Evolutionary conservation across 257 asterid species (phyloP), one percentile per base, ranked within the genome.

Genomic region (Haberlea rhodopensis): DNA sequence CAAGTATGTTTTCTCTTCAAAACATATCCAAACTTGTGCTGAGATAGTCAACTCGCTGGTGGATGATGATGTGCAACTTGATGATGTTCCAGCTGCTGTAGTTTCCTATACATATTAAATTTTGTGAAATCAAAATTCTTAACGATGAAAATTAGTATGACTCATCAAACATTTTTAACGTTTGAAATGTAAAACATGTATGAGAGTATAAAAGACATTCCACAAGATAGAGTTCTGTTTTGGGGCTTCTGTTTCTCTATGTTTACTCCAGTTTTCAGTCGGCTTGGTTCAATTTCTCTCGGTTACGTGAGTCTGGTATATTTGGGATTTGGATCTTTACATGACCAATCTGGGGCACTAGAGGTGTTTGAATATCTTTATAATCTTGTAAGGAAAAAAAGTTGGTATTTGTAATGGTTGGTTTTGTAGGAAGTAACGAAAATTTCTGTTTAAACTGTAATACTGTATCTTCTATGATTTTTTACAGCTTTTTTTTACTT

Each of bases 321-420:
- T 31, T 16, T 3, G 49, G 37, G 62, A 57, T 48, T 57, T 40
- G 53, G 63, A 73, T 62, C 37, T 18, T 68, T 63, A 11, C 18
- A 22, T 13, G 15, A 40, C 37, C n/a, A 8, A 18, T 20, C 53
- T 7, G 19, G 49, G 7, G 49, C 19, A 37, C 7, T 43, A 43
- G 19, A 43, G 49, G 19, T 43, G 13, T 43, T 43, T 43, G 18
- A 43, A 43, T 43, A 40, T 43, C 4, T 32, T 1, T 18, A 19
- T 40, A 37, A 60, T 13, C 21, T 46, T 57, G 19, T 49, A 51
- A 25, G 15, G 57, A 26, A 19, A 21, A 46, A 31, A 55, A 29
- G 6, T 8, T 27, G 27, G 26, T 6, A 18, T 31, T 58, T 59
- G 28, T 43, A 6, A n/a, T 28, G 45, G 21, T 60, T 53, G 57